Evolutionary conservation across 352 stramenopile genomes (phyloP), one percentile per base, ranked within the genome.

Genomic region (Blastocystis sp.): DNA sequence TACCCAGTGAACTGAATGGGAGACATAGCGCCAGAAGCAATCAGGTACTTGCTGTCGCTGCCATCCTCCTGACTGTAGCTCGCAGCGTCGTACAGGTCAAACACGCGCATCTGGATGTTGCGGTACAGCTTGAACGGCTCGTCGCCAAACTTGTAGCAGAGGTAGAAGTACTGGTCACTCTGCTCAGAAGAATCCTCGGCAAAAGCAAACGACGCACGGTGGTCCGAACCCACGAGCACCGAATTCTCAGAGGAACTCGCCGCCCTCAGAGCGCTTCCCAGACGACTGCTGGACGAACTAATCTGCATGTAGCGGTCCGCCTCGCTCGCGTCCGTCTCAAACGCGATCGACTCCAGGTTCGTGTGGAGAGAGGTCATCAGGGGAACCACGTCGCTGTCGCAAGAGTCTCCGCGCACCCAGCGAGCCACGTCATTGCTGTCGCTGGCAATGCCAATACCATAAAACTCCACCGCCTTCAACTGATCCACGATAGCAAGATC

Each of bases 131-230:
- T 43, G 66, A 79, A 88, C 29, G 77, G 77, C 66, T 88, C 77
- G n/a, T 61, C 43, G 37, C 77, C 77, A 29, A 88, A 88, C 66
- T 88, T 88, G 66, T 88, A 88, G 55, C 77, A 88, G 47, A 88
- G 66, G 55, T 77, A 68, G 73, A 84, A 84, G n/a, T 37, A 37
- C 50, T 84, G 3, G 45, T 88, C 43, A 0, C n/a, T 26, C 43
- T 88, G 77, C 43, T 69, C 77, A 20, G 77, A 79, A 53, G 66
- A 88, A 64, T 79, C 77, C 62, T 61, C 53, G 20, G 77, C 77
- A 29, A 88, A 88, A 20, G 20, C 15, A 53, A 88, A 88, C 18
- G 18, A 53, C n/a, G 66, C 66, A 18, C 5, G 15, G 39, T 50
- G 41, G 55, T 88, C 55, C 39, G 15, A 23, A 13, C 41, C 41